These are phyloP conservation scores for Pseudotsuga menziesii DNA, from an alignment of 75 land plant species.

Conservation along the genomic window DNA sequence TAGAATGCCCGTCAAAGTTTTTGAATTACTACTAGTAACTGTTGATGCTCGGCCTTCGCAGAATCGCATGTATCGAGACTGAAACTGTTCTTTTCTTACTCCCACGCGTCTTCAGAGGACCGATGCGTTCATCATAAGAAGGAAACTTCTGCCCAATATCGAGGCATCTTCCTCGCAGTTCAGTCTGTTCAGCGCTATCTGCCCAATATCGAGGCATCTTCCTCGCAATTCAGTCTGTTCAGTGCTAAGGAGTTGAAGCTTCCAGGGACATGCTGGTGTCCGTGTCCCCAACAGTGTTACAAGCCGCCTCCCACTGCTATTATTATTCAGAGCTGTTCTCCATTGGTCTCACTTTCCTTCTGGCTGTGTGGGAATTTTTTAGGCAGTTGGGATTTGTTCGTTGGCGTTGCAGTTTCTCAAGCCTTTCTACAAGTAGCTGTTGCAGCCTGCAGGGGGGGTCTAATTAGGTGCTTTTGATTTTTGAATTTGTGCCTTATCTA, in stretches of 20 bases:
- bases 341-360: not conserved
- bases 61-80: too few species aligned
- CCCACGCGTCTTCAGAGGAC: too few species aligned
- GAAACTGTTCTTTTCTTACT: too few species aligned
- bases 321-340: not conserved
- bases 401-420: not conserved
- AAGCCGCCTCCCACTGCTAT: not conserved
- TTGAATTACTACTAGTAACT: too few species aligned
- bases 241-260: not conserved
- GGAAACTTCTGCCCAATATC: not conserved
- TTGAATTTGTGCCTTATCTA: not conserved
- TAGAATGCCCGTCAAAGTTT: too few species aligned
- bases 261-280: not conserved
- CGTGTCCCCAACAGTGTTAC: not conserved
- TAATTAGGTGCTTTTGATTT: too few species aligned
- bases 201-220: not conserved
- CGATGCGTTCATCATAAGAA: too few species aligned
- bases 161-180: not conserved
- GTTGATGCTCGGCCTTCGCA: too few species aligned
- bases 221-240: not conserved
- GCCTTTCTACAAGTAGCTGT: not conserved
- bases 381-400: not conserved
- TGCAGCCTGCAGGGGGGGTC: not conserved
- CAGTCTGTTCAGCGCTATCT: too few species aligned
- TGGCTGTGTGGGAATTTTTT: not conserved